Percentiles rank a stretch among this genome's conserved stretches.
Evolutionary conservation across 805 yeast genomes (phyloP).

Genomic region (Pichia occidentalis): DNA sequence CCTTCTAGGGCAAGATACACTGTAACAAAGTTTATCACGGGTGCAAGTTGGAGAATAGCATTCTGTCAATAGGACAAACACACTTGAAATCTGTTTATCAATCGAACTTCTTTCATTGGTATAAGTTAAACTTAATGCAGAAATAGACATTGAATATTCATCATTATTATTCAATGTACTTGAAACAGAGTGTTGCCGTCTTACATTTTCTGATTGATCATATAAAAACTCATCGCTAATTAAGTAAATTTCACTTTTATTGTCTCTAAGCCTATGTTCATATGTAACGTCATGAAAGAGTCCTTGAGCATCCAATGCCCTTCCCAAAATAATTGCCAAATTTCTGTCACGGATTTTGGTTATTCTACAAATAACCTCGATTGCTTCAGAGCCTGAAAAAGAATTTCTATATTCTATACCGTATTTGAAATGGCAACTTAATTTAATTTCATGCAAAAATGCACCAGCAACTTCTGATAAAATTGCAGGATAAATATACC

Average conservation of each 20-base stretch:
- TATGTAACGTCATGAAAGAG: slow-evolving; percentile 93
- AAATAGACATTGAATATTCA: slow-evolving; percentile 5
- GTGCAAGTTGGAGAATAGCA: slow-evolving; percentile 98
- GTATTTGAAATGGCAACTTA: slow-evolving; percentile 80
- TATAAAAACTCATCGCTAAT: slow-evolving; percentile 50
- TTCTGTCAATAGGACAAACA: slow-evolving; percentile 84
- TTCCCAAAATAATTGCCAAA: slow-evolving; percentile 78
- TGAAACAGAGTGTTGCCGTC: slow-evolving; percentile 25
- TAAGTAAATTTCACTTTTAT: slow-evolving; percentile 80
- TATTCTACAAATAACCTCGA: slow-evolving; percentile 79
- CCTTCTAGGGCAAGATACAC: slow-evolving; percentile 93
- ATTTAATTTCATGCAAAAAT: slow-evolving; percentile 60
- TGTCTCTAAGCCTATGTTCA: slow-evolving; percentile 87
- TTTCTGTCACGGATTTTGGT: slow-evolving; percentile 88
- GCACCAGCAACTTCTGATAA: slow-evolving; percentile 77
- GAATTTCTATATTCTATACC: slow-evolving; percentile 89
- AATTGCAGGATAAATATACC: slow-evolving; percentile 77
- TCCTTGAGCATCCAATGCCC: slow-evolving; percentile 91
- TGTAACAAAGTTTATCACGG: slow-evolving; percentile 78
- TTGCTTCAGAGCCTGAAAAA: slow-evolving; percentile 91
- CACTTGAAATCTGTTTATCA: slow-evolving; percentile 64
- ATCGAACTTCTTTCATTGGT: slow-evolving; percentile 2
- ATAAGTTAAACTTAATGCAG: slow-evolving; percentile 4
- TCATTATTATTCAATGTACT: slow-evolving; percentile 19
- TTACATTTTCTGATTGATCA: slow-evolving; percentile 16